Conservation (phyloP, 371 early-diverging fungal species). For the Apophysomyces sp. region DNA sequence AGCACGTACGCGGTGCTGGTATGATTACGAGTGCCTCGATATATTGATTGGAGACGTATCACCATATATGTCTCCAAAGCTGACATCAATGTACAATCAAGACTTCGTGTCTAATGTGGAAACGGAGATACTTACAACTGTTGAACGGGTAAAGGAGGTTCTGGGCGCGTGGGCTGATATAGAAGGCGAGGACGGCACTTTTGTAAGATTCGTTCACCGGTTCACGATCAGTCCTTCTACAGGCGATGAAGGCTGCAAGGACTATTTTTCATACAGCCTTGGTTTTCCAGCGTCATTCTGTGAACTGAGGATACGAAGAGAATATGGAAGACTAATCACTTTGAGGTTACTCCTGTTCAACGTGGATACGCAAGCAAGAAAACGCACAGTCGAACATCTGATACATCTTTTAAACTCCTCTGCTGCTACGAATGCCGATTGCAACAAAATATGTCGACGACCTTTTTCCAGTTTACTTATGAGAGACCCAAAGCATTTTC, state of each 20-base stretch:
- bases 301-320: constrained; percentile 39
- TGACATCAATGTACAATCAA: constrained; percentile 39
- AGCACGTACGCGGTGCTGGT: constrained; percentile 42
- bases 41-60: constrained; percentile 45
- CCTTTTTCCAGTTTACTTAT: constrained; percentile 52
- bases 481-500: constrained; percentile 48
- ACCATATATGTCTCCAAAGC: constrained; percentile 46
- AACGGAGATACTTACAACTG: constrained; percentile 21
- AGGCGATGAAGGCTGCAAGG: constrained; percentile 18
- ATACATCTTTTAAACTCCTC: constrained; percentile 13
- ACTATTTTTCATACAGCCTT: constrained; percentile 22
- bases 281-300: constrained; percentile 39
- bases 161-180: constrained; percentile 33
- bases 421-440: constrained; percentile 14
- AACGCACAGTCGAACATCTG: constrained; percentile 19
- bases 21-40: constrained; percentile 46
- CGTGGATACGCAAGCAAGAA: constrained; percentile 36
- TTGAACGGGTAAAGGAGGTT: constrained; percentile 17
- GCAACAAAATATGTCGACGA: constrained; percentile 43
- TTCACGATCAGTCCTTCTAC: constrained; percentile 3
- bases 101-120: constrained; percentile 40
- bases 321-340: constrained; percentile 41
- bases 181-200: constrained; percentile 41
- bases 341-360: constrained; percentile 53
- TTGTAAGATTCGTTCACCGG: constrained; percentile 39